Percentiles rank a stretch among this genome's conserved stretches.
phyloP scores from a whole-genome alignment of 306 rosid species.

The Sesbania bispinosa region DNA sequence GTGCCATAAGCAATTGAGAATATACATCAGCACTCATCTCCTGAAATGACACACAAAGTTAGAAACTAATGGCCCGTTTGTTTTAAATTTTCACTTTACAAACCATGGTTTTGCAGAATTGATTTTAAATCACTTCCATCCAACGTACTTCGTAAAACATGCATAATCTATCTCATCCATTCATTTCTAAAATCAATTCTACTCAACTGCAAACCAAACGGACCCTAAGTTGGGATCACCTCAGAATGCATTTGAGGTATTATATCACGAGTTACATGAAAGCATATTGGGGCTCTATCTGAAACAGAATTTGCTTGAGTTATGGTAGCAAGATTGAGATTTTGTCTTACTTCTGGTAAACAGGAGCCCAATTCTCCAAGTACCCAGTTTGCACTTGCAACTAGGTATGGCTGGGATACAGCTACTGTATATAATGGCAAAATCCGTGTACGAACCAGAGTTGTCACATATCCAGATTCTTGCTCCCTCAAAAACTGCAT shows the following conservation, averaged over 20 bases:
- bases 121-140: no score
- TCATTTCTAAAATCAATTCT: no score
- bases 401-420: conserved; percentile 51
- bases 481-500: conserved; percentile 83
- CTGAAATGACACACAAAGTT: conserved; percentile 41
- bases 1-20: conserved; percentile 69
- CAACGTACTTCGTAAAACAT: no score
- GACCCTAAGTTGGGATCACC: not conserved
- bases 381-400: conserved; percentile 93
- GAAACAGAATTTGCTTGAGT: conserved; percentile 13
- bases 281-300: conserved; percentile 3
- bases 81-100: no score
- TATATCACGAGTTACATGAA: not conserved
- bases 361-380: conserved; percentile 88
- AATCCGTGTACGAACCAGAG: conserved; percentile 56
- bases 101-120: no score
- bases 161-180: no score
- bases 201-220: no score
- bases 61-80: no score
- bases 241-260: not conserved
- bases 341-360: conserved; percentile 66
- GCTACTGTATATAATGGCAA: conserved; percentile 59
- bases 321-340: conserved; percentile 29
- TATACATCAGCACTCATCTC: conserved; percentile 73
- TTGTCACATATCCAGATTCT: conserved; percentile 52